Base-by-base conservation (phyloP, 768 basidiomycete species). In the Tricholomella constricta region DNA sequence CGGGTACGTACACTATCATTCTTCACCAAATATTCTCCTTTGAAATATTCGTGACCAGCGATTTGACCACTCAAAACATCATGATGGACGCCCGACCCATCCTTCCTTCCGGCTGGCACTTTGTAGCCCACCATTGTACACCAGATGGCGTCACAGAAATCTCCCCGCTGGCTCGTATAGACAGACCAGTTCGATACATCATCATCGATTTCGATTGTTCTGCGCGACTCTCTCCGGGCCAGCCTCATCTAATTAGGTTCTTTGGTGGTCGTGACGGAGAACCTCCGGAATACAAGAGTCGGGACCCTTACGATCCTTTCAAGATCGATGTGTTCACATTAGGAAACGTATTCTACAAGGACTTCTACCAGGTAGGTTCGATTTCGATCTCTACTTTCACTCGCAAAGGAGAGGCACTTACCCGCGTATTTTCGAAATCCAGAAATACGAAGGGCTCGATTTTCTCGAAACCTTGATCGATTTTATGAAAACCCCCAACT, bases 1-100 rank as follows among this genome's bases (percentile, higher is more conserved):
- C 57, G 65, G 66, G 69, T 69, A 57, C 40, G 60, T 10, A 38
- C 29, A 25, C 25, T 22, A 1, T 27, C 23, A 35, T 11, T 15
- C 14, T 2, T 6, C 4, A 22, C 6, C n/a, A 22, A 15, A 2
- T 3, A 2, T 11, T 26, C 9, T 36, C 23, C 9, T 4, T 11
- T 2, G 17, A 19, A 27, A n/a, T 31, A 6, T 49, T n/a, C n/a
- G 5, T n/a, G 2, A 19, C 10, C 27, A 71, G 69, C 34, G 68
- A 72, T 47, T 55, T 69, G 10, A 70, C 63, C 14, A 64, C 63
- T 9, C 62, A 62, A n/a, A 69, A 72, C 53, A 70, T 74, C 47
- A 72, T 74, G 71, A 72, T 74, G 69, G 70, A 74, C 29, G 69
- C 65, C 2, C 60, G 62, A 36, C 48, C 67, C 1, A 62, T 71